Conservation (phyloP, 2,329 filamentous ascomycete species). For the Monosporascus sp. region DNA sequence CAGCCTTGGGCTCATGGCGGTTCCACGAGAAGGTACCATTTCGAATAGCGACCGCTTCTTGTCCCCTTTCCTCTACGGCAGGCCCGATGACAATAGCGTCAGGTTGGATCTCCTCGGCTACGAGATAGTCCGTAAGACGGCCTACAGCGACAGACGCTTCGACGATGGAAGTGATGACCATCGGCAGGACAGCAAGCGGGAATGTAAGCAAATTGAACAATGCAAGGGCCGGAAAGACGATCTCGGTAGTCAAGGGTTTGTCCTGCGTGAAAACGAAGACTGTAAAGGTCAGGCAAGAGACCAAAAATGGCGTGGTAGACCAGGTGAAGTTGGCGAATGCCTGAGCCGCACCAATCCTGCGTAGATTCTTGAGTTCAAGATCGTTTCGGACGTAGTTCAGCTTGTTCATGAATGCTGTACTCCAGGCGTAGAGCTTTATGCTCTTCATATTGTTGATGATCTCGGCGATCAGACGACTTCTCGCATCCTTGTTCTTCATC, state of each 20-base stretch:
- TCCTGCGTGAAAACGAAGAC: conserved; percentile 86
- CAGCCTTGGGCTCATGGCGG: conserved; percentile 65
- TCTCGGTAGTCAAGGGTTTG: conserved; percentile 79
- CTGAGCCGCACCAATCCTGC: conserved; percentile 92
- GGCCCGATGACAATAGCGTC: conserved; percentile 71
- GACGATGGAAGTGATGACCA: conserved; percentile 96
- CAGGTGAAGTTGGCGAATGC: conserved; percentile 96
- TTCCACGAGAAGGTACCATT: conserved; percentile 95
- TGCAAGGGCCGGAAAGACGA: conserved; percentile 86
- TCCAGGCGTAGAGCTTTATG: conserved; percentile 98
- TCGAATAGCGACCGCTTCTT: conserved; percentile 77
- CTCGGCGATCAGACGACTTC: conserved; percentile 90
- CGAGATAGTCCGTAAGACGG: conserved; percentile 78
- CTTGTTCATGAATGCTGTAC: conserved; percentile 94
- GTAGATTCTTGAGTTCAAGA: conserved; percentile 86
- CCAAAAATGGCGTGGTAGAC: conserved; percentile 95
- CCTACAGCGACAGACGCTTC: conserved; percentile 90
- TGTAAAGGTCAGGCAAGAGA: conserved; percentile 93
- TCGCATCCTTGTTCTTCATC: conserved; percentile 98
- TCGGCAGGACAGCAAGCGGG: conserved; percentile 86
- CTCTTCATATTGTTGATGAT: conserved; percentile 99
- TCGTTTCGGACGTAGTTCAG: conserved; percentile 95
- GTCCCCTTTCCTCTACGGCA: conserved; percentile 68
- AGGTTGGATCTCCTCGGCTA: conserved; percentile 80
- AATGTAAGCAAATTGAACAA: conserved; percentile 96